These are phyloP conservation scores for Apodospora peruviana DNA, from an alignment of 495 filamentous ascomycete genomes.

Conservation along the genomic window DNA sequence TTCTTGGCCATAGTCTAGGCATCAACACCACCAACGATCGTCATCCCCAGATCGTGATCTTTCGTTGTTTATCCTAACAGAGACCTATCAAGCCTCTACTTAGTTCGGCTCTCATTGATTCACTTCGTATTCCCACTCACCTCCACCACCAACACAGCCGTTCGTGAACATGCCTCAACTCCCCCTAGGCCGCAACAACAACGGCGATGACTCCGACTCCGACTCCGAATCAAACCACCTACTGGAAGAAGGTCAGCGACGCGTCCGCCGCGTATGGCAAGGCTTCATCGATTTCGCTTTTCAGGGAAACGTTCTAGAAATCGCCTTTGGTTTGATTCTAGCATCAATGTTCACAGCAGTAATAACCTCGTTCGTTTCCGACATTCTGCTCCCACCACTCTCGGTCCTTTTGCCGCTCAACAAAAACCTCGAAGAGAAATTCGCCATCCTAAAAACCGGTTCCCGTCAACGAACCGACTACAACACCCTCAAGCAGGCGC, in stretches of 20 bases:
- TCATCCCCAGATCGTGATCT: too few relatives aligned
- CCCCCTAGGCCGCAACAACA: slow-evolving; percentile 20
- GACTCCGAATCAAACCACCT: slow-evolving; percentile 28
- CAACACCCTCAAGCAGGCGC: slow-evolving; percentile 62
- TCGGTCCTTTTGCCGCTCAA: slow-evolving; percentile 64
- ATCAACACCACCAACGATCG: too few relatives aligned
- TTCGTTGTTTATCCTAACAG: too few relatives aligned
- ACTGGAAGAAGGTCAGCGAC: slow-evolving; percentile 26
- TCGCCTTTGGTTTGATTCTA: slow-evolving; percentile 70
- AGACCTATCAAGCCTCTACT: too few relatives aligned
- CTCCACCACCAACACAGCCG: neutral
- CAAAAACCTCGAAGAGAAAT: slow-evolving; percentile 71
- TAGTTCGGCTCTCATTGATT: too few relatives aligned
- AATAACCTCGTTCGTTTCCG: slow-evolving; percentile 66
- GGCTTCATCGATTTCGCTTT: slow-evolving; percentile 68
- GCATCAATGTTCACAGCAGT: slow-evolving; percentile 68
- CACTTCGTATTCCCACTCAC: neutral
- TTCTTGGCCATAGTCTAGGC: too few relatives aligned
- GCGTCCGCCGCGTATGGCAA: slow-evolving; percentile 43
- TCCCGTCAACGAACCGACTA: slow-evolving; percentile 53
- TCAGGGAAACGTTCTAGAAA: slow-evolving; percentile 69
- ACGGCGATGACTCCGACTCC: slow-evolving; percentile 10
- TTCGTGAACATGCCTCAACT: slow-evolving; percentile 3
- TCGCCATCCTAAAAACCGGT: slow-evolving; percentile 57
- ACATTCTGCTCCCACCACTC: slow-evolving; percentile 63